Percentiles rank a stretch among this genome's conserved stretches.
Conservation (phyloP, 2,329 filamentous ascomycete species). For the Emergomyces orientalis region DNA sequence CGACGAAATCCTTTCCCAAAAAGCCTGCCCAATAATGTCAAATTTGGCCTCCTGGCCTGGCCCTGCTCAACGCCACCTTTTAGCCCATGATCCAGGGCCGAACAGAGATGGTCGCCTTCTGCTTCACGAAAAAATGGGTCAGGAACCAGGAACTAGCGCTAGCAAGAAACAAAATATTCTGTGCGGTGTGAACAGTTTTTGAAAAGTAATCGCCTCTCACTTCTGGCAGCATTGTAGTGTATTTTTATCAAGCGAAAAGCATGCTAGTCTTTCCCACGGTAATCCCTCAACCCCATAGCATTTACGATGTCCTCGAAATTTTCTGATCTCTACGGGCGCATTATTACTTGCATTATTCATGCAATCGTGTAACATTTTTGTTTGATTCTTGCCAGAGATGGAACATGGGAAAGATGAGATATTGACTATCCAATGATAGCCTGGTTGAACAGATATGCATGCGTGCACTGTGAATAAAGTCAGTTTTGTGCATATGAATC, state of each 20-base stretch:
- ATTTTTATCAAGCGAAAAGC: not conserved
- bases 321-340: not conserved
- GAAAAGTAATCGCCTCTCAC: not conserved
- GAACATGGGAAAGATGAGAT: not conserved
- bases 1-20: not conserved
- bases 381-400: not conserved
- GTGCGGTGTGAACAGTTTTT: no score
- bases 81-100: no score
- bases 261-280: not conserved
- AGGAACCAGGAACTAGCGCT: not conserved
- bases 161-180: no score
- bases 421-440: not conserved
- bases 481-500: not conserved
- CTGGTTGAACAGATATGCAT: not conserved
- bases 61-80: not conserved
- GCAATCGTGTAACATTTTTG: not conserved
- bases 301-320: not conserved
- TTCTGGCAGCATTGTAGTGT: not conserved
- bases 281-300: not conserved
- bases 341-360: not conserved
- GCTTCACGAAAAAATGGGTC: not conserved
- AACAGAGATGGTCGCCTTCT: no score
- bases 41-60: not conserved
- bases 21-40: not conserved
- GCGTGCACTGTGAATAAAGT: not conserved